These are phyloP conservation scores for Penicillium oxalicum DNA, from an alignment of 2,329 filamentous ascomycete genomes.

Conservation along the genomic window DNA sequence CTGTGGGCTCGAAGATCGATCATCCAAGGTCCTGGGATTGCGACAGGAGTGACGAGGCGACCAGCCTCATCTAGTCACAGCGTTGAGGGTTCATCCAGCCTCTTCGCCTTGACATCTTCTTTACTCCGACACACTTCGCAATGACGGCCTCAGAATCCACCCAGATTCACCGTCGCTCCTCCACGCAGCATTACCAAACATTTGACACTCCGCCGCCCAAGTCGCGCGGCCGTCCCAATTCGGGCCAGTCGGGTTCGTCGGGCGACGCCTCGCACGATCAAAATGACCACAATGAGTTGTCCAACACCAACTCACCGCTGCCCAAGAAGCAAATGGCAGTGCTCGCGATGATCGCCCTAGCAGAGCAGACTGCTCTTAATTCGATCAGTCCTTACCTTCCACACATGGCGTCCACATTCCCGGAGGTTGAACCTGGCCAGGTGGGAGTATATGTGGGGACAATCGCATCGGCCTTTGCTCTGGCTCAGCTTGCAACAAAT, in stretches of 20 bases:
- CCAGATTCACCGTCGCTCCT: conserved; percentile 37
- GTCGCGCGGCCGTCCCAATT: conserved; percentile 41
- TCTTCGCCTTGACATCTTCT: background rate
- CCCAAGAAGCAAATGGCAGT: conserved; percentile 77
- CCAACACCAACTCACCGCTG: conserved; percentile 57
- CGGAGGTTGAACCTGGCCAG: conserved; percentile 64
- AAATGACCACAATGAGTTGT: conserved; percentile 18
- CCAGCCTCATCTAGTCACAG: conserved; percentile 6
- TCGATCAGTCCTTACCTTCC: conserved; percentile 94
- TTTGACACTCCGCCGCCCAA: conserved; percentile 44
- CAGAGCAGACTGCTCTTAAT: conserved; percentile 94
- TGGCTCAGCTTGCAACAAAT: conserved; percentile 88
- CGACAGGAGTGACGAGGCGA: conserved; percentile 4
- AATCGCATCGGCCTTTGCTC: conserved; percentile 82
- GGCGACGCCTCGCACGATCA: conserved; percentile 25
- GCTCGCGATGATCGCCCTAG: conserved; percentile 79
- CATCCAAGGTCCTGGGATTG: conserved; percentile 5
- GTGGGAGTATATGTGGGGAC: conserved; percentile 85
- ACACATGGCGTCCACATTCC: conserved; percentile 81
- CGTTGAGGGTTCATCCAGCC: conserved; percentile 2
- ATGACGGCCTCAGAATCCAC: conserved; percentile 28
- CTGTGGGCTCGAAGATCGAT: too few species aligned
- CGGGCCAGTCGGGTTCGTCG: conserved; percentile 38
- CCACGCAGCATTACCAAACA: conserved; percentile 45
- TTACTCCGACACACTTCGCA: conserved; percentile 3